These are phyloP conservation scores for Sarocladiaceae sp. DNA, from an alignment of 2,329 filamentous ascomycete genomes.

Conservation along the genomic window DNA sequence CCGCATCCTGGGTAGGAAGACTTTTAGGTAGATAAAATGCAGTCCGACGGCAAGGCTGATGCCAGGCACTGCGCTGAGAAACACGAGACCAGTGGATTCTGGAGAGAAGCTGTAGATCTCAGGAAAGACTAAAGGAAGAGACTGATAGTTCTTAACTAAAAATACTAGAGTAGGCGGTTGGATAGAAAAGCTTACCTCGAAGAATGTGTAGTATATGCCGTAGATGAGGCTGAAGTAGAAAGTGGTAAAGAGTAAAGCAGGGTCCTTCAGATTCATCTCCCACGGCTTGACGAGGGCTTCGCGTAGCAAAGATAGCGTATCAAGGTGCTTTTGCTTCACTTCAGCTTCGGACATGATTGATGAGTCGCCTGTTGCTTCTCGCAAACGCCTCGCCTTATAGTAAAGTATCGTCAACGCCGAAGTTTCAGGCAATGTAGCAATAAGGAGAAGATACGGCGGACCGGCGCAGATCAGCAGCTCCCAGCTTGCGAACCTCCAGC, in stretches of 20 bases:
- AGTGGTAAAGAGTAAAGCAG: conserved; percentile 34
- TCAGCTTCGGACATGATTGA: conserved; percentile 47
- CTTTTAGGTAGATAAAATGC: background rate
- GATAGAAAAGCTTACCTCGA: conserved; percentile 25
- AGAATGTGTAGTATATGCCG: conserved; percentile 38
- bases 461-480: conserved; percentile 12
- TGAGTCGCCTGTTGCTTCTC: conserved; percentile 44
- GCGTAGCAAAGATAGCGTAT: conserved; percentile 31
- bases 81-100: background rate
- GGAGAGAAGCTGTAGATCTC: background rate
- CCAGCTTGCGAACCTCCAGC: conserved; percentile 43
- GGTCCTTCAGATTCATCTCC: conserved; percentile 30
- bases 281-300: conserved; percentile 32
- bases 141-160: background rate
- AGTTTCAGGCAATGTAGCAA: conserved; percentile 54
- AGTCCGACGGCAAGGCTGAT: background rate
- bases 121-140: background rate
- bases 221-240: conserved; percentile 37
- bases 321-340: conserved; percentile 44
- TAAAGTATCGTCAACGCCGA: conserved; percentile 46
- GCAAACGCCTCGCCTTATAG: conserved; percentile 46
- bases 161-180: background rate
- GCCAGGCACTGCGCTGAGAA: background rate
- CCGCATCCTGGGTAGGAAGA: background rate
- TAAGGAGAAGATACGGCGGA: conserved; percentile 33